These are phyloP conservation scores for Saprolegnia parasitica DNA, from an alignment of 352 stramenopile species.

Conservation along the genomic window DNA sequence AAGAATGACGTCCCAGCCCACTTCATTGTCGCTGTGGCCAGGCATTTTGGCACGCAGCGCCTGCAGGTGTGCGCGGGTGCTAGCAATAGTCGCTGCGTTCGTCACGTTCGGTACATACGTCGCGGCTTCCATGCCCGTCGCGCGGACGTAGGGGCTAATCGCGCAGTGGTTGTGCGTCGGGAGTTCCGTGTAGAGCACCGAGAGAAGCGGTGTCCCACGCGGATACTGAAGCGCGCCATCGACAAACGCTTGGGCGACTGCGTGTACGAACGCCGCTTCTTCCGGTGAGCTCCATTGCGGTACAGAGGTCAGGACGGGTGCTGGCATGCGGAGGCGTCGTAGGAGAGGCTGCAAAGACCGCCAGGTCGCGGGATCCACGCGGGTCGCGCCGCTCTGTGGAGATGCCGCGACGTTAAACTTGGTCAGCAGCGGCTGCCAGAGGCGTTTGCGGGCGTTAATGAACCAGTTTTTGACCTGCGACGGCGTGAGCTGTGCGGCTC, in stretches of 20 bases:
- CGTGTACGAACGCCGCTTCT: conserved; percentile 1
- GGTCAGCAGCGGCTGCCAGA: conserved; percentile 7
- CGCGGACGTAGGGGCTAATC: background rate
- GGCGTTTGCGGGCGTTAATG: conserved; percentile 10
- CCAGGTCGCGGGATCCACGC: background rate
- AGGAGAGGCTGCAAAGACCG: background rate
- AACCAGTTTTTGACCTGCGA: conserved; percentile 16
- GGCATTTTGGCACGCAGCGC: conserved; percentile 2
- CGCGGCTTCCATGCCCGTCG: background rate
- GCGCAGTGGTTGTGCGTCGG: background rate
- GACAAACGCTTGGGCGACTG: background rate
- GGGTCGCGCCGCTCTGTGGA: background rate
- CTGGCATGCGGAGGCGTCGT: background rate
- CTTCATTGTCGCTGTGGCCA: background rate
- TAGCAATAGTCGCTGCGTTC: background rate
- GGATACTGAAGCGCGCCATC: background rate
- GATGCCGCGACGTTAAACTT: conserved; percentile 5
- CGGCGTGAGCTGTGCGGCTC: background rate
- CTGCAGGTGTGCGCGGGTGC: background rate
- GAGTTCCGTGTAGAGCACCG: background rate
- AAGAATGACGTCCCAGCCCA: background rate
- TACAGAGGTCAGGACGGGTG: background rate
- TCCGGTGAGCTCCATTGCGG: background rate
- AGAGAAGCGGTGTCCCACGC: background rate
- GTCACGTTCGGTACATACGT: background rate